A percentile compares a stretch with the other conserved stretches of the same genome.
These are phyloP conservation scores for Falciphora oryzae DNA, from an alignment of 2,329 filamentous ascomycete genomes.

Conservation along the genomic window DNA sequence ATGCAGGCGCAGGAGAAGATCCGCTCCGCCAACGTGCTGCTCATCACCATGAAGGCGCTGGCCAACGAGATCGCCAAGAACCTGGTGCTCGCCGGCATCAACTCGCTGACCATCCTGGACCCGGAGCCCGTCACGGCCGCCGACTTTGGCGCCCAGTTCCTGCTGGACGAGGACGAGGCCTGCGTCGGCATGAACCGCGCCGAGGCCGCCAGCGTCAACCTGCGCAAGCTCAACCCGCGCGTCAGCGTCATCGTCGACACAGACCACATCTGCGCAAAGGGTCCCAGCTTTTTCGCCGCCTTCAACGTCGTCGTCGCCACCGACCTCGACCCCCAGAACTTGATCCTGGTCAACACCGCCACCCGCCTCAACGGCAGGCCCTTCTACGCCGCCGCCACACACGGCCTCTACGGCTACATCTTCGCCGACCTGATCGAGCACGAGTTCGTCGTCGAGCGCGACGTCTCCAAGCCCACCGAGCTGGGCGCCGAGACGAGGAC, in stretches of 20 bases:
- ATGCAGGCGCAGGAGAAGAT: slow-evolving; percentile 92
- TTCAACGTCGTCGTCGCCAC: slow-evolving; percentile 90
- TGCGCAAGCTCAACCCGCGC: slow-evolving; percentile 84
- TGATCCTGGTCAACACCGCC: slow-evolving; percentile 78
- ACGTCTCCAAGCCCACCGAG: slow-evolving; percentile 47
- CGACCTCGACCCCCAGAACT: slow-evolving; percentile 69
- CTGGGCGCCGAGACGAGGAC: slow-evolving; percentile 67
- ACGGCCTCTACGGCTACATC: slow-evolving; percentile 91
- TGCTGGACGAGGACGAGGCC: slow-evolving; percentile 59
- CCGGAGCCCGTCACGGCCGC: slow-evolving; percentile 67
- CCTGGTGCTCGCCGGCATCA: slow-evolving; percentile 87
- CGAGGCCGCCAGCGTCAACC: slow-evolving; percentile 67
- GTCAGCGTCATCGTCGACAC: slow-evolving; percentile 70
- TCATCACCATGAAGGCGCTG: slow-evolving; percentile 81
- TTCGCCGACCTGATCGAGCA: slow-evolving; percentile 91
- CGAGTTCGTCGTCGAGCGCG: slow-evolving; percentile 81
- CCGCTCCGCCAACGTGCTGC: slow-evolving; percentile 79
- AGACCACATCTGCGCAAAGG: slow-evolving; percentile 60
- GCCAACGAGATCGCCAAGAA: slow-evolving; percentile 97
- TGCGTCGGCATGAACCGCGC: slow-evolving; percentile 80
- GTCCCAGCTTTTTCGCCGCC: slow-evolving; percentile 65
- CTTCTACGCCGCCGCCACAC: slow-evolving; percentile 83
- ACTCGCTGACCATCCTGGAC: slow-evolving; percentile 84
- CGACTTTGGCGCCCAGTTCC: slow-evolving; percentile 79
- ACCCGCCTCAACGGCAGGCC: slow-evolving; percentile 71